These are phyloP conservation scores for Epicoccum sorghinum DNA, from an alignment of 2,329 filamentous ascomycete genomes.

Conservation along the genomic window DNA sequence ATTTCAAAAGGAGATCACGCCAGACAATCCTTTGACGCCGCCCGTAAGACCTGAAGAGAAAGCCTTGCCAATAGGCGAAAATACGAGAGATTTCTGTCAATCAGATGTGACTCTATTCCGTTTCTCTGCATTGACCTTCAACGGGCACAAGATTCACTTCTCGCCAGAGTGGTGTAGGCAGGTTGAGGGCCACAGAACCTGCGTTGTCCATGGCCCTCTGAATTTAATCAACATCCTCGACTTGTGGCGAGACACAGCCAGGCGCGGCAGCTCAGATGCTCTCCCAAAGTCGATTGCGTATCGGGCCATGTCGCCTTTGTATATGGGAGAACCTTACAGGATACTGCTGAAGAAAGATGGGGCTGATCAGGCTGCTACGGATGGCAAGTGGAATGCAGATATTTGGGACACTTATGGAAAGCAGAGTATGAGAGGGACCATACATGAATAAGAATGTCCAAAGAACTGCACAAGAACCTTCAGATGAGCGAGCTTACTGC, in stretches of 20 bases:
- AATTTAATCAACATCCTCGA: constrained; percentile 61
- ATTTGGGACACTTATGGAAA: constrained; percentile 44
- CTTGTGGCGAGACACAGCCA: constrained; percentile 40
- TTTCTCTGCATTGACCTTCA: constrained; percentile 90
- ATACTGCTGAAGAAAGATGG: constrained; percentile 27
- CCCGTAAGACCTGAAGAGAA: constrained; percentile 25
- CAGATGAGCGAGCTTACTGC: no score
- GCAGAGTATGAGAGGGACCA: constrained; percentile 39
- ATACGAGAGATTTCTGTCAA: constrained; percentile 64
- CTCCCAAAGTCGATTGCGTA: constrained; percentile 38
- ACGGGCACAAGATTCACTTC: constrained; percentile 90
- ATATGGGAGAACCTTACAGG: constrained; percentile 40
- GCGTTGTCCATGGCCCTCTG: constrained; percentile 88
- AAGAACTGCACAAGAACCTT: neutral
- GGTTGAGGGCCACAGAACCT: constrained; percentile 74
- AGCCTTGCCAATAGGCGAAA: constrained; percentile 23
- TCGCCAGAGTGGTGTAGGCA: constrained; percentile 72
- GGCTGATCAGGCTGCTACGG: neutral
- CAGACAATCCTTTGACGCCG: constrained; percentile 45
- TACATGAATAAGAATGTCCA: constrained; percentile 22
- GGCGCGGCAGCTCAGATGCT: constrained; percentile 18
- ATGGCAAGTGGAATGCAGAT: constrained; percentile 29
- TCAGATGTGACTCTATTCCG: constrained; percentile 78
- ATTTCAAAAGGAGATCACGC: constrained; percentile 51
- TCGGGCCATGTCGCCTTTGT: constrained; percentile 41